phyloP scores from a whole-genome alignment of 768 basidiomycete genomes.

The Phanerochaete sordida region DNA sequence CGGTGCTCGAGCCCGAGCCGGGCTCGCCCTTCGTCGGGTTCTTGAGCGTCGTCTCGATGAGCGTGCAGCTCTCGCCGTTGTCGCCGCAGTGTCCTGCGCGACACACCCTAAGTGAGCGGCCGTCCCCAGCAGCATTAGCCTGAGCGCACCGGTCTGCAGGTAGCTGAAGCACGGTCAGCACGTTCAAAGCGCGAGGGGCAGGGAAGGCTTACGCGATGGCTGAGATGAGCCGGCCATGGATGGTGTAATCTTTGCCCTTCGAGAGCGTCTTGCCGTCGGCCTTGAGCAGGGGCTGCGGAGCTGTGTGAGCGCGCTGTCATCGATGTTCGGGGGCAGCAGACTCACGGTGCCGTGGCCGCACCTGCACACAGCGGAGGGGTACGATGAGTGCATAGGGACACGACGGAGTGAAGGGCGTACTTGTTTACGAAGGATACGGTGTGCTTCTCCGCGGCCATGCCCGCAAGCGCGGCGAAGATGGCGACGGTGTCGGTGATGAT shows the following conservation, averaged over 20 bases:
- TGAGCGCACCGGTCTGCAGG: not conserved
- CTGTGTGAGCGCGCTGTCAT: not conserved
- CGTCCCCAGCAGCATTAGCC: too few species aligned
- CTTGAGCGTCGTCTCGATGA: conserved; percentile 34
- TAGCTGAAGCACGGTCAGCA: too few species aligned
- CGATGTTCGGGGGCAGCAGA: conserved; percentile 1
- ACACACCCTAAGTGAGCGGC: not conserved
- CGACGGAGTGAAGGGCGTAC: not conserved
- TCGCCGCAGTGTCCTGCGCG: conserved; percentile 30
- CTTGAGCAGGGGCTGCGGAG: conserved; percentile 34
- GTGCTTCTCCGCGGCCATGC: too few species aligned
- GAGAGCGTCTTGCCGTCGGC: conserved; percentile 35
- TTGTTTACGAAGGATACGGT: too few species aligned
- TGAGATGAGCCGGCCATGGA: conserved; percentile 26
- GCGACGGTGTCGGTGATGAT: too few species aligned
- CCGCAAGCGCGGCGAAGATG: too few species aligned
- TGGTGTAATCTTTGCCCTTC: conserved; percentile 31
- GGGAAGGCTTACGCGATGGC: conserved; percentile 47
- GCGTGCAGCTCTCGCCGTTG: conserved; percentile 37
- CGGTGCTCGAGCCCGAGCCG: conserved; percentile 31
- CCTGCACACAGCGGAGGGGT: conserved; percentile 16
- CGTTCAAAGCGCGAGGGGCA: too few species aligned
- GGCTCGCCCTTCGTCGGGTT: conserved; percentile 30
- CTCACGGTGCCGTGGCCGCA: conserved; percentile 38
- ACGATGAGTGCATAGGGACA: not conserved